Evolutionary conservation across 2,329 filamentous ascomycete genomes (phyloP), one percentile per base, ranked within the genome.

Genomic region (Cadophora gregata): DNA sequence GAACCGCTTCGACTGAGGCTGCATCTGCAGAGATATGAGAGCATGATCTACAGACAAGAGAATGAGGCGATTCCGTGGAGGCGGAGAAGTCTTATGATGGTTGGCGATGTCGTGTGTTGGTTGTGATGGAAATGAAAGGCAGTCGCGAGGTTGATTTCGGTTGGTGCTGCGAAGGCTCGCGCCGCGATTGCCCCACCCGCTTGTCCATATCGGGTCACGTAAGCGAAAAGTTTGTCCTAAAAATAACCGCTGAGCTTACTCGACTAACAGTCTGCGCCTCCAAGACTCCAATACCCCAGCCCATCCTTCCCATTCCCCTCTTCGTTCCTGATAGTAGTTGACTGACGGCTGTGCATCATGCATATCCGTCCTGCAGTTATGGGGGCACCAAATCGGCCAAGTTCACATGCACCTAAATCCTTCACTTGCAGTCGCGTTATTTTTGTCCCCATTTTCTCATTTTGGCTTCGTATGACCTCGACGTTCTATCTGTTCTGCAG

Each of bases 271-370:
- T 48, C 45, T 47, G 58, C 45, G 58, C 58, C 58, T 47, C 38
- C 24, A 38, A 47, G 58, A 38, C 55, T 48, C 5, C 3, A 47
- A 4, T 3, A 31, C 58, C 24, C 58, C 58, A 60, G 29, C 38
- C 45, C 45, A 19, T 16, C 9, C 21, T n/a, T 9, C 16, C 25
- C 24, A 29, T 21, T 60, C 24, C 42, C 24, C 31, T 36, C 53
- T 12, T 33, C 55, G 9, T n/a, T n/a, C n/a, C n/a, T n/a, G n/a
- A n/a, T n/a, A n/a, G n/a, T n/a, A 33, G 2, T 6, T 33, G 25
- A 60, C 29, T 51, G 25, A 45, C 33, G 53, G 62, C 62, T 64
- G 62, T 21, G 62, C 45, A 64, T 58, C 55, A 38, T 53, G 62
- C 45, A 64, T 29, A 38, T 53, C 45, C 55, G 42, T 31, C 45